A percentile compares a stretch with the other conserved stretches of the same genome.
These are phyloP conservation scores for Myochromella boudieri DNA, from an alignment of 768 basidiomycete genomes.

Conservation along the genomic window DNA sequence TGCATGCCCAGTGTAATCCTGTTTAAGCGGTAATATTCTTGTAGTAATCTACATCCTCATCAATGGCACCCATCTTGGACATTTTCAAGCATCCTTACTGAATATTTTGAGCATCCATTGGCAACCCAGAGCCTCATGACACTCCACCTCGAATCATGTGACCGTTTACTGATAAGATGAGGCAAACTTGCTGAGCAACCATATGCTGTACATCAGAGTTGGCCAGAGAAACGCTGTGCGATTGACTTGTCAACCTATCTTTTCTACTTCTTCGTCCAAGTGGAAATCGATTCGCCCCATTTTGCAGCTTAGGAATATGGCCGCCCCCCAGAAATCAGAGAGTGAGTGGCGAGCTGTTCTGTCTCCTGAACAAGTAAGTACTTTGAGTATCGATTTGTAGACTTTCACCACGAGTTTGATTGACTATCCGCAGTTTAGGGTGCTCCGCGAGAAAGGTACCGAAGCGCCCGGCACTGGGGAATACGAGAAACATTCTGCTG, in stretches of 20 bases:
- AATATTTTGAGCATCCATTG: too few species aligned
- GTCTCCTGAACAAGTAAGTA: slow-evolving; percentile 73
- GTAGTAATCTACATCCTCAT: background rate
- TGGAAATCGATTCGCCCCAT: slow-evolving; percentile 1
- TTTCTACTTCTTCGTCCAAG: background rate
- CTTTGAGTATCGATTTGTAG: slow-evolving; percentile 2
- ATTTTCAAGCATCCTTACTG: too few species aligned
- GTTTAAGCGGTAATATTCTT: background rate
- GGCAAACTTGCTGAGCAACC: slow-evolving; percentile 6
- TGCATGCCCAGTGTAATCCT: background rate
- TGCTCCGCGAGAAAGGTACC: slow-evolving; percentile 87
- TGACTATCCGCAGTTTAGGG: slow-evolving; percentile 65
- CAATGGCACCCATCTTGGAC: background rate
- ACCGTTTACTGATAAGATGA: slow-evolving; percentile 4
- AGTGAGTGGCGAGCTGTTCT: slow-evolving; percentile 84
- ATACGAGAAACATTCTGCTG: slow-evolving; percentile 66
- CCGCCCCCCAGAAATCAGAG: slow-evolving; percentile 54
- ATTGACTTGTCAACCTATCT: slow-evolving; percentile 4
- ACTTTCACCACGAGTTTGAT: background rate
- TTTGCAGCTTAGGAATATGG: slow-evolving; percentile 32
- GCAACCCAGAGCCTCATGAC: too few species aligned
- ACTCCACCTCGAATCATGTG: too few species aligned
- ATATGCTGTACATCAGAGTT: slow-evolving; percentile 10
- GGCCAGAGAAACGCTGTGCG: slow-evolving; percentile 6
- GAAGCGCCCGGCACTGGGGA: slow-evolving; percentile 76